Base-by-base conservation (phyloP, 192 early-diverging fungal genomes). In the Coemansia sp. region DNA sequence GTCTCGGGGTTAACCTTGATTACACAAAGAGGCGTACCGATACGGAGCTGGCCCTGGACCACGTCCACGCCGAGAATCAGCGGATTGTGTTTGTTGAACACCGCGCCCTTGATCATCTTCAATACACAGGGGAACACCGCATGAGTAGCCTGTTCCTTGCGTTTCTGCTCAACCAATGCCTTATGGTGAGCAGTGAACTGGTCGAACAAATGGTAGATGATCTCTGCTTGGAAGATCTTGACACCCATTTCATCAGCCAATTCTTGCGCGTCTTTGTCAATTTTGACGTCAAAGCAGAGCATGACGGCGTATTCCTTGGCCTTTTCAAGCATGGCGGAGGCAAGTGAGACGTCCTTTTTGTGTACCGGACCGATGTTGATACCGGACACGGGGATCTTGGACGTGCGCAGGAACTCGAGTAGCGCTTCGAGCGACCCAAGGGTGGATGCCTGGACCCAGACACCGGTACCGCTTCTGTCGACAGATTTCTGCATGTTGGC, bases 161-260 rank as follows among this genome's bases (percentile, higher is more conserved):
- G 91, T 84, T 90, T 93, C 85, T 92, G 88, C 79, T 97, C 96
- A 11, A 87, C 78, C 22, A 99, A 74, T 55, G 87, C 85, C 61
- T 87, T 83, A 76, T 84, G 85, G 76, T 99, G 96, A 34, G 88
- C 91, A 4, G 89, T 94, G 70, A 92, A 99, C 61, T 88, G 78
- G 76, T 99, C 97, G 75, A 97, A 98, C 90, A 99, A 86, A 72
- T 97, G 96, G 84, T 99, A 99, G 96, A 99, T 99, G 74, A 98
- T 97, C 72, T 99, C 95, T 35, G 97, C 97, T 66, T 88, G 90
- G 85, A 97, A 99, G 33, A 99, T 85, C 79, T 89, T 93, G 64
- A 99, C 87, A 43, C 96, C 96, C 48, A 93, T 53, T 57, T 96
- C 92, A 17, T 97, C 90, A 0, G 98, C 98, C 86, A 96, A 74